Conservation (phyloP, 1,284 basidiomycete species). For the Volvariella surrecta region DNA sequence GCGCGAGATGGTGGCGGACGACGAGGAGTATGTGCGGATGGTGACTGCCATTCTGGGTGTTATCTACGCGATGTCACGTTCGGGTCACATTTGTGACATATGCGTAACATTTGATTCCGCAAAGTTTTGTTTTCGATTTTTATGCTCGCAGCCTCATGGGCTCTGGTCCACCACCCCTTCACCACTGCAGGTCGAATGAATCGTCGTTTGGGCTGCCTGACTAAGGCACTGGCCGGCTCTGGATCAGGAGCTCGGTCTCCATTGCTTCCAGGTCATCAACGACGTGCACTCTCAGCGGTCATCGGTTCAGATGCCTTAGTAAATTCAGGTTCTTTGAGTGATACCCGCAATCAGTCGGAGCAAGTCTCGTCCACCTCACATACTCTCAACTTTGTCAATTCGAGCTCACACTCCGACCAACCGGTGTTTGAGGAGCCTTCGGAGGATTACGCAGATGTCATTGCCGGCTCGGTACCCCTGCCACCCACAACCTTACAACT, state of each 20-base stretch:
- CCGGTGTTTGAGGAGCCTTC: conserved; percentile 21
- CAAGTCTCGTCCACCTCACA: neutral
- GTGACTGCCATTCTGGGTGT: neutral
- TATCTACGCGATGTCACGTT: conserved; percentile 5
- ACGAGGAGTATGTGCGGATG: too few species aligned
- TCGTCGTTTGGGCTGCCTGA: too few species aligned
- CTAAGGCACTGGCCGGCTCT: too few species aligned
- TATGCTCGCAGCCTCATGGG: conserved; percentile 26
- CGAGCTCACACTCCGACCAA: neutral
- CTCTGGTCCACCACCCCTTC: conserved; percentile 16
- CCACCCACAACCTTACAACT: conserved; percentile 16
- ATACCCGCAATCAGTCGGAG: too few species aligned
- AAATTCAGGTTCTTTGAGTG: too few species aligned
- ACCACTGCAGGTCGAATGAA: too few species aligned
- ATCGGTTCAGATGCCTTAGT: too few species aligned
- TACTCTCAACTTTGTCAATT: neutral
- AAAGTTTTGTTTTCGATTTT: neutral
- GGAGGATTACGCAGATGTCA: conserved; percentile 19
- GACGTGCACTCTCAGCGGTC: too few species aligned
- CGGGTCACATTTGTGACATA: conserved; percentile 4
- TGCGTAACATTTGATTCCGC: too few species aligned
- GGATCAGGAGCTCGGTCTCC: too few species aligned
- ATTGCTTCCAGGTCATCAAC: too few species aligned
- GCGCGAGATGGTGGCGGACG: too few species aligned
- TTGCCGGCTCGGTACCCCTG: conserved; percentile 9